Conservation (phyloP, 805 yeast species). For the Cyberlindnera subsufficiens region DNA sequence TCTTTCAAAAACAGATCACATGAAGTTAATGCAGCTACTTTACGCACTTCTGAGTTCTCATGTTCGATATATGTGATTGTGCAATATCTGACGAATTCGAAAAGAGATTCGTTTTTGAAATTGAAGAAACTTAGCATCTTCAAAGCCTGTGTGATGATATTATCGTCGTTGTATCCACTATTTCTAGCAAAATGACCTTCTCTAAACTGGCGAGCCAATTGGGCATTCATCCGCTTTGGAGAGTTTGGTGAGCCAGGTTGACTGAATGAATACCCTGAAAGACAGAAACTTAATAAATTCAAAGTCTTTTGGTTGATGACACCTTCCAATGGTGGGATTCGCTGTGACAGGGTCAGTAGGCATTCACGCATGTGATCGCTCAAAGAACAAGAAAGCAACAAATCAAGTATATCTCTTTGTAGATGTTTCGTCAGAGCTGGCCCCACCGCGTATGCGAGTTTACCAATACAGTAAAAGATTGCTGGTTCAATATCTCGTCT, state of each 20-base stretch:
- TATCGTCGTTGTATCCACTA: slow-evolving; percentile 44
- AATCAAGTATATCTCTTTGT: slow-evolving; percentile 72
- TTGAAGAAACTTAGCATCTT: slow-evolving; percentile 70
- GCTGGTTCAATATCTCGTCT: slow-evolving; percentile 79
- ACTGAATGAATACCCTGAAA: slow-evolving; percentile 75
- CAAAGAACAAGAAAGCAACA: slow-evolving; percentile 76
- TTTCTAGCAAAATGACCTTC: slow-evolving; percentile 67
- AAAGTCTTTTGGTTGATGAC: slow-evolving; percentile 67
- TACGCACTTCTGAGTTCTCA: slow-evolving; percentile 70
- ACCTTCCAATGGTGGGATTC: slow-evolving; percentile 76
- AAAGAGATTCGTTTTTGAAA: slow-evolving; percentile 68
- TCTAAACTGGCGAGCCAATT: slow-evolving; percentile 73
- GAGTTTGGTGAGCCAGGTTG: slow-evolving; percentile 81
- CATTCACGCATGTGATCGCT: slow-evolving; percentile 81
- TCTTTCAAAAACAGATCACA: slow-evolving; percentile 71
- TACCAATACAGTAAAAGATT: slow-evolving; percentile 82
- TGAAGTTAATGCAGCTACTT: slow-evolving; percentile 80
- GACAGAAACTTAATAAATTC: slow-evolving; percentile 62
- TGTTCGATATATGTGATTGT: slow-evolving; percentile 82
- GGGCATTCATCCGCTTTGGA: slow-evolving; percentile 45
- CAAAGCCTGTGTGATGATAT: slow-evolving; percentile 69
- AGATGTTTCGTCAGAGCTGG: slow-evolving; percentile 88
- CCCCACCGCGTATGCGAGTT: slow-evolving; percentile 83
- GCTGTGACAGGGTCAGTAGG: slow-evolving; percentile 55
- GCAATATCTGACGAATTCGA: slow-evolving; percentile 83